A percentile compares a stretch with the other conserved stretches of the same genome.
These are phyloP conservation scores for Williopsis jadinii DNA, from an alignment of 1,139 yeast genomes.

Conservation along the genomic window DNA sequence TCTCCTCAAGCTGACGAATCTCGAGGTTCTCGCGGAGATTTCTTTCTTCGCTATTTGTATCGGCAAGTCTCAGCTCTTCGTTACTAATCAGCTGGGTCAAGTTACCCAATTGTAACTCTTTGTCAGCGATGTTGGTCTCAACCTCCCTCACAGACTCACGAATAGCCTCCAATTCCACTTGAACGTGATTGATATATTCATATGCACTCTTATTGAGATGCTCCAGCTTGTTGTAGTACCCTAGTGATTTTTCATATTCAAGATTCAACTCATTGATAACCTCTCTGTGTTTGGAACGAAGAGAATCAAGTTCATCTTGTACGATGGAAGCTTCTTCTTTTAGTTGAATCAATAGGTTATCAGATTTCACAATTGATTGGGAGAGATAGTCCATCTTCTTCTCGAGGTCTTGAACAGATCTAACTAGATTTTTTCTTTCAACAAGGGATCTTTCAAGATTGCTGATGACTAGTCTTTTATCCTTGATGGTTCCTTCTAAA, in stretches of 20 bases:
- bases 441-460: constrained; percentile 45
- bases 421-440: constrained; percentile 32
- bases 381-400: constrained; percentile 23
- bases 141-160: constrained; percentile 24
- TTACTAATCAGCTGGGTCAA: constrained; percentile 24
- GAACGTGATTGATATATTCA: constrained; percentile 2
- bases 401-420: constrained; percentile 25
- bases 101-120: constrained; percentile 32
- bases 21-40: constrained; percentile 50
- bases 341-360: constrained; percentile 28
- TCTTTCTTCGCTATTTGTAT: constrained; percentile 46
- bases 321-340: neutral
- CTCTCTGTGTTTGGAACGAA: neutral
- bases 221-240: neutral
- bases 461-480: constrained; percentile 47
- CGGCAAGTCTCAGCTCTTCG: constrained; percentile 35
- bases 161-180: constrained; percentile 29
- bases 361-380: constrained; percentile 16
- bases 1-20: constrained; percentile 33
- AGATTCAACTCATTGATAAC: neutral
- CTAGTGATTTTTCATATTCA: neutral
- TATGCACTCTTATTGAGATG: constrained; percentile 4
- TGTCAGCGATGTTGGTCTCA: neutral
- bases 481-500: constrained; percentile 49
- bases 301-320: neutral